phyloP scores from a whole-genome alignment of 441 rosid genomes.

The Populus trichocarpa region DNA sequence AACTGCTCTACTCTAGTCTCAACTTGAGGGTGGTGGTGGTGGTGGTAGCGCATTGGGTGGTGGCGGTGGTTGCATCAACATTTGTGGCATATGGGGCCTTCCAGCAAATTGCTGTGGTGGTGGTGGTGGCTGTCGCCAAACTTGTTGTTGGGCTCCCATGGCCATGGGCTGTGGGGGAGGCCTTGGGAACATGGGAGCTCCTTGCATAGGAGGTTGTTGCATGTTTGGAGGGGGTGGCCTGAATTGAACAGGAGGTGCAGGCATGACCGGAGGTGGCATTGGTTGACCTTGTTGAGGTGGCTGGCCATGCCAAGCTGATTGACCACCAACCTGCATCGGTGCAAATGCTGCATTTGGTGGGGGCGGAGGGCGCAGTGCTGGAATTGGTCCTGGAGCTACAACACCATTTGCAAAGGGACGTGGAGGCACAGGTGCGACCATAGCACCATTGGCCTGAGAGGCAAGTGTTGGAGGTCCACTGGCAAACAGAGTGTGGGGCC shows the following conservation, averaged over 20 bases:
- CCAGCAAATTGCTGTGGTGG: conserved; percentile 66
- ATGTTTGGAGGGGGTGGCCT: conserved; percentile 57
- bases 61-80: conserved; percentile 67
- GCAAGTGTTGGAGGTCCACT: conserved; percentile 77
- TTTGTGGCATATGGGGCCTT: conserved; percentile 49
- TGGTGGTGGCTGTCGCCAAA: conserved; percentile 61
- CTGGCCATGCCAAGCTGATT: conserved; percentile 63
- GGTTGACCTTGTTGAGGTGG: conserved; percentile 56
- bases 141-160: conserved; percentile 46
- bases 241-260: conserved; percentile 64
- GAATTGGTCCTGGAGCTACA: conserved; percentile 47
- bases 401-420: conserved; percentile 62
- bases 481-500: conserved; percentile 93
- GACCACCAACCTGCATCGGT: conserved; percentile 43
- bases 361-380: conserved; percentile 61
- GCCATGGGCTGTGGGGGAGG: conserved; percentile 68
- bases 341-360: conserved; percentile 47
- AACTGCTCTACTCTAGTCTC: conserved; percentile 7
- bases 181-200: conserved; percentile 32
- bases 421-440: conserved; percentile 48
- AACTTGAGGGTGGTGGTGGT: conserved; percentile 30
- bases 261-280: conserved; percentile 38
- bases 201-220: conserved; percentile 69
- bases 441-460: conserved; percentile 55
- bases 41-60: conserved; percentile 32